Evolutionary conservation across 768 basidiomycete genomes (phyloP).

Genomic region (Tulasnella sp.): DNA sequence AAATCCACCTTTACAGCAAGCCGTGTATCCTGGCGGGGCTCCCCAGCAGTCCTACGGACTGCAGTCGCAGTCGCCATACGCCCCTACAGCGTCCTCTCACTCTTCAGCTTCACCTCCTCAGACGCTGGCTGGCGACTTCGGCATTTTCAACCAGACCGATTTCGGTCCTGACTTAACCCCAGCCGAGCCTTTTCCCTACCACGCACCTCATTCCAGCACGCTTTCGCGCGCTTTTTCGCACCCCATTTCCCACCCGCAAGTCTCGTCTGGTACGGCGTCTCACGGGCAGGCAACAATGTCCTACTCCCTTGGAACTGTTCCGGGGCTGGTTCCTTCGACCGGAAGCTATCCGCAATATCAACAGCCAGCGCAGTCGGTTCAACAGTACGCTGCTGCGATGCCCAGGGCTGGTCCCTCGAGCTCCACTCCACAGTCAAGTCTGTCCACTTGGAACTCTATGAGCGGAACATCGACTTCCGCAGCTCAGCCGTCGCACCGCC

Average conservation of each 20-base stretch:
- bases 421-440: neutral
- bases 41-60: neutral
- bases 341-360: neutral
- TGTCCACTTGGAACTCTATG: slow-evolving; percentile 31
- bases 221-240: slow-evolving; percentile 15
- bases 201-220: slow-evolving; percentile 23
- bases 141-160: neutral
- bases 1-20: neutral
- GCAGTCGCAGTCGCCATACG: slow-evolving; percentile 6
- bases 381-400: slow-evolving; percentile 5
- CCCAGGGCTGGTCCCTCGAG: slow-evolving; percentile 14
- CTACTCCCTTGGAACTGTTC: neutral
- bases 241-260: slow-evolving; percentile 1
- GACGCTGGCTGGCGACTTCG: neutral
- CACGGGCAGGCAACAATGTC: neutral
- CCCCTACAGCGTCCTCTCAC: slow-evolving; percentile 7
- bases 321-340: neutral
- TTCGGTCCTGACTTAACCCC: slow-evolving; percentile 3
- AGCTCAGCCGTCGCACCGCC: neutral
- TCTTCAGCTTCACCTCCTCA: slow-evolving; percentile 17
- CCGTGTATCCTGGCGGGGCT: slow-evolving; percentile 7
- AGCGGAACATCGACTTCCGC: neutral
- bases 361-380: slow-evolving; percentile 5
- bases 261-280: slow-evolving; percentile 20
- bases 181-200: slow-evolving; percentile 23